Conservation (phyloP, 2,329 filamentous ascomycete genomes). For the Cladosporium sp. region DNA sequence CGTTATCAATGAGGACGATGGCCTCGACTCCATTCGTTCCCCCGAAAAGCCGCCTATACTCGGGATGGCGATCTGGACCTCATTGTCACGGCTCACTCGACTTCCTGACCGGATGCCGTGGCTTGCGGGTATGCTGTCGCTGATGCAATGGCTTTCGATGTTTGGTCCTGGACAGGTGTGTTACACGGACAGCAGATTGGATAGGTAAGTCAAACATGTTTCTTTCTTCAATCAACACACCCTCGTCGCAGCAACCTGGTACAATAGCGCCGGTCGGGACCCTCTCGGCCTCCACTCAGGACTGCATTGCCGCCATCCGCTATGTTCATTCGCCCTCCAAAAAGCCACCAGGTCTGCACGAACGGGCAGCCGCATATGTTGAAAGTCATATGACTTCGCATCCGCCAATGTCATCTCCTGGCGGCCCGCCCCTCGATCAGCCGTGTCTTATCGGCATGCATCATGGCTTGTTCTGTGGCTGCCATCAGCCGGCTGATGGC, state of each 20-base stretch:
- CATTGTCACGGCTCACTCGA: constrained; percentile 66
- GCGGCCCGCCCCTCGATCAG: constrained; percentile 15
- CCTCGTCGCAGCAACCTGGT: constrained; percentile 1
- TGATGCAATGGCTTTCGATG: constrained; percentile 69
- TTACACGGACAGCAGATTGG: constrained; percentile 69
- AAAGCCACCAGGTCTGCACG: constrained; percentile 15
- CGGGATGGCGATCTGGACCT: constrained; percentile 72
- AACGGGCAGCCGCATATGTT: constrained; percentile 16
- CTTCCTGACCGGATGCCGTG: constrained; percentile 83
- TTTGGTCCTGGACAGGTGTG: constrained; percentile 71
- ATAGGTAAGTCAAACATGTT: constrained; percentile 66
- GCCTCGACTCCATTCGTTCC: background rate
- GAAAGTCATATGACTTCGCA: constrained; percentile 19
- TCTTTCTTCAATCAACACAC: constrained; percentile 23
- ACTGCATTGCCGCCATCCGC: background rate
- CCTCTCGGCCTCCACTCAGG: constrained; percentile 4
- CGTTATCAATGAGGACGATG: background rate
- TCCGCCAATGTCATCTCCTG: constrained; percentile 25
- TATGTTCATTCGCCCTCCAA: constrained; percentile 14
- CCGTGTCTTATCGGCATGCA: constrained; percentile 15
- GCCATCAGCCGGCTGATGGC: constrained; percentile 9
- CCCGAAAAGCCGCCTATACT: constrained; percentile 55
- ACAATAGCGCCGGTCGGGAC: background rate
- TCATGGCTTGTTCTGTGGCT: constrained; percentile 8
- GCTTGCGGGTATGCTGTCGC: constrained; percentile 69